Percentiles rank a stretch among this genome's conserved stretches.
These are phyloP conservation scores for Pythium insidiosum DNA, from an alignment of 352 stramenopile genomes.

Conservation along the genomic window DNA sequence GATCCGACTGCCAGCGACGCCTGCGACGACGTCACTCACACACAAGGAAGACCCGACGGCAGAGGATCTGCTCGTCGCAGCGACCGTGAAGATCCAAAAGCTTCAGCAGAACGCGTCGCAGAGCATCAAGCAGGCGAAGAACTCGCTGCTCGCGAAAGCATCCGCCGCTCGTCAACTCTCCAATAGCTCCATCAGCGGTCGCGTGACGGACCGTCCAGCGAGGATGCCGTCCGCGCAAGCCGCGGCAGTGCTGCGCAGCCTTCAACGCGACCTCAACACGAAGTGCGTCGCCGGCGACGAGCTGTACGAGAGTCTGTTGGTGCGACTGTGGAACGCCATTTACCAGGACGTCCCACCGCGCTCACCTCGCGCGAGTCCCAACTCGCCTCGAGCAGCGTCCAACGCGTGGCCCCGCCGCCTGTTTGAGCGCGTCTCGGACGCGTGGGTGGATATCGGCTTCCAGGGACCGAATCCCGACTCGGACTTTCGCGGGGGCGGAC, in stretches of 20 bases:
- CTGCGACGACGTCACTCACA: conserved; percentile 34
- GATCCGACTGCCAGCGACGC: conserved; percentile 33
- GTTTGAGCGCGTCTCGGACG: conserved; percentile 37
- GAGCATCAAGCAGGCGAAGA: conserved; percentile 22
- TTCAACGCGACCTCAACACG: conserved; percentile 55
- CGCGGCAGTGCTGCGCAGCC: conserved; percentile 26
- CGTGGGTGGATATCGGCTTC: conserved; percentile 74
- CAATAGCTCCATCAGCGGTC: not conserved
- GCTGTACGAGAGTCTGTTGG: conserved; percentile 53
- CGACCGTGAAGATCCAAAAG: conserved; percentile 40
- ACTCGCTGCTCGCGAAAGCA: conserved; percentile 23
- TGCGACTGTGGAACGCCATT: conserved; percentile 55
- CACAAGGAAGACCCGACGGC: conserved; percentile 50
- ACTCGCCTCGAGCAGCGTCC: not conserved
- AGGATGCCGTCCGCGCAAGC: conserved; percentile 28
- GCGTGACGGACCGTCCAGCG: no score
- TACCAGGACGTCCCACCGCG: conserved; percentile 24
- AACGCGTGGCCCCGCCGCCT: conserved; percentile 3
- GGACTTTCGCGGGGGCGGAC: conserved; percentile 74
- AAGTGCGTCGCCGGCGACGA: conserved; percentile 55
- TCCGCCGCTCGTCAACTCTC: conserved; percentile 4
- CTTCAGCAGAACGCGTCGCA: conserved; percentile 30
- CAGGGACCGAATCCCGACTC: conserved; percentile 72
- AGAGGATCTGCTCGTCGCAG: conserved; percentile 51
- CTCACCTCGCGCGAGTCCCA: conserved; percentile 5